Percentiles rank a stretch among this genome's conserved stretches.
These are phyloP conservation scores for Albophoma yamanashiensis DNA, from an alignment of 2,329 filamentous ascomycete genomes.

Conservation along the genomic window DNA sequence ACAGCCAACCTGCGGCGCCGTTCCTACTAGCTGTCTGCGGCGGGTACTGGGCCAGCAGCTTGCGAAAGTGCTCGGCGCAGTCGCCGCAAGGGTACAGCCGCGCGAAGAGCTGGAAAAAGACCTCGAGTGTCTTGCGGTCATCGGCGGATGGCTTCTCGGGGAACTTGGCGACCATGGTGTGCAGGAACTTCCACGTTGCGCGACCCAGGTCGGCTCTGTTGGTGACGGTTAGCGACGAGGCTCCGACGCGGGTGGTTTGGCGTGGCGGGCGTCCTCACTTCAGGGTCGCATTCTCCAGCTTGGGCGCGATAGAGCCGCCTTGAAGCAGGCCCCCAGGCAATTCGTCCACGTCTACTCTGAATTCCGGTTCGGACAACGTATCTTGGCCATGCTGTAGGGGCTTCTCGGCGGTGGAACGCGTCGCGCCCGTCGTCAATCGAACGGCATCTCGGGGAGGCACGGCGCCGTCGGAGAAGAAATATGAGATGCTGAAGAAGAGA, in stretches of 20 bases:
- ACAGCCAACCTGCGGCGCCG: constrained; percentile 56
- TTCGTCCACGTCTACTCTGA: constrained; percentile 27
- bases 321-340: constrained; percentile 42
- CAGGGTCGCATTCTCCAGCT: constrained; percentile 70
- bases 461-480: constrained; percentile 41
- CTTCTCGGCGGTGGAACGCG: constrained; percentile 9
- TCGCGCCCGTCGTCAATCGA: constrained; percentile 6
- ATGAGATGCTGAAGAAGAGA: constrained; percentile 45
- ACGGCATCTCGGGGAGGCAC: neutral
- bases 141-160: constrained; percentile 53
- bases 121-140: constrained; percentile 51
- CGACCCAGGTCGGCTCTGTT: constrained; percentile 52
- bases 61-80: constrained; percentile 57
- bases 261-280: constrained; percentile 42
- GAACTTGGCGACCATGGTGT: constrained; percentile 61
- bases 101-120: constrained; percentile 55
- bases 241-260: neutral
- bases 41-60: constrained; percentile 49
- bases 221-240: neutral
- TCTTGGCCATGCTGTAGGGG: constrained; percentile 8
- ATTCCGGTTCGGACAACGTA: constrained; percentile 14
- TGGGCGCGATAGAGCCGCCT: constrained; percentile 66
- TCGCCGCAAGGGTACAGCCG: constrained; percentile 63
- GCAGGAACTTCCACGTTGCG: constrained; percentile 59
- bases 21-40: constrained; percentile 55